Base-by-base conservation (phyloP, 2,329 filamentous ascomycete genomes). In the Myriosclerotinia duriaeana region DNA sequence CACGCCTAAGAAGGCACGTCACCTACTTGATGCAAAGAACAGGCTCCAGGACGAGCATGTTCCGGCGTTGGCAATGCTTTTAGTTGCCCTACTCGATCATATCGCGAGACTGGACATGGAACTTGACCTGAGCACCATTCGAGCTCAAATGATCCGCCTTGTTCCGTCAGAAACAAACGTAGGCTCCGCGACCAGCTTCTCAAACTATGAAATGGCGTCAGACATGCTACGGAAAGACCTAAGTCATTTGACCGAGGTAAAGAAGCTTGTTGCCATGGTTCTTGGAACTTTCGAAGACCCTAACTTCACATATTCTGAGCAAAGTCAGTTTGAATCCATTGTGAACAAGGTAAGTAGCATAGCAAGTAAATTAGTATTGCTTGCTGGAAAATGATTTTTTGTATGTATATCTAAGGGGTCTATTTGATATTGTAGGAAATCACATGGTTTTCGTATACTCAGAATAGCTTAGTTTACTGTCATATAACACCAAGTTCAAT, bases 281-380 rank as follows among this genome's bases (percentile, higher is more conserved):
- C 36, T 56, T 44, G n/a, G n/a, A 42, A 56, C n/a, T 56, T 56
- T 56, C 54, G 54, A 56, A 56, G 54, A 44, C 12, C 20, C 5
- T 3, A 36, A 20, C 38, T 56, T 56, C n/a, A 42, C 8, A 40
- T 44, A 3, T 44, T 56, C 54, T 26, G n/a, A 56, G 38, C 30
- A 22, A 42, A 15, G 30, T 56, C 38, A 9, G 5, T 44, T 56
- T 44, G 38, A 17, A 30, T 38, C 36, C 2, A 15, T 56, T 8
- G 5, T 30, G 5, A 56, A 42, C 3, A 22, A 56, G 42, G 42
- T 56, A 26, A 30, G 20, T 42, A 42, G 54, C n/a, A 14, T 56
- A 56, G 38, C 54, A 14, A 44, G n/a, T 56, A 36, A 5, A 17
- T 40, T 56, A 8, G 11, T 56, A 56, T 42, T 26, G 20, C 17